Percentiles rank a stretch among this genome's conserved stretches.
Conservation (phyloP, 164 flowering plant species). For the Saururus chinensis region DNA sequence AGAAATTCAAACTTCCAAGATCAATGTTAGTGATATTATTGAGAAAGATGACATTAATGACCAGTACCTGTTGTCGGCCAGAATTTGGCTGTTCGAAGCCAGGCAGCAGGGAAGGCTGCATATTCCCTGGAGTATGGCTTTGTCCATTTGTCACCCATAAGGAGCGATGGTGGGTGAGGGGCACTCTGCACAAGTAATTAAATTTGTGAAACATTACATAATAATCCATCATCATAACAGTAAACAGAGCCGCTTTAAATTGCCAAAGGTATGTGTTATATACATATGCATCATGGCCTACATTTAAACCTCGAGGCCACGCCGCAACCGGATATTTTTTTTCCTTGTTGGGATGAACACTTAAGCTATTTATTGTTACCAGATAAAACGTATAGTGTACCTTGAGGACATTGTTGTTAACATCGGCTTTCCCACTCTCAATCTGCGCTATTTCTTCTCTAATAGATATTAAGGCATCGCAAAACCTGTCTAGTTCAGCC, state of each 20-base stretch:
- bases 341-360: background rate
- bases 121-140: slow-evolving; percentile 89
- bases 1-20: background rate
- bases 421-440: slow-evolving; percentile 83
- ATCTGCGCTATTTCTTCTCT: slow-evolving; percentile 85
- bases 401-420: slow-evolving; percentile 87
- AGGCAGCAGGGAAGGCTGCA: slow-evolving; percentile 92
- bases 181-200: slow-evolving; percentile 53
- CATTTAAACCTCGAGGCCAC: no score
- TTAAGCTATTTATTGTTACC: no score
- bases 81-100: slow-evolving; percentile 84
- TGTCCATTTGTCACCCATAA: slow-evolving; percentile 88
- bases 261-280: background rate
- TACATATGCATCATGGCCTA: no score
- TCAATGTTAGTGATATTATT: background rate
- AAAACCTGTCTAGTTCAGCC: slow-evolving; percentile 96
- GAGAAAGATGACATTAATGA: background rate
- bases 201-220: slow-evolving; percentile 3
- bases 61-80: slow-evolving; percentile 90
- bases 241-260: background rate
- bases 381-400: slow-evolving; percentile 23
- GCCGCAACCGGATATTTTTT: no score
- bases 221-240: background rate
- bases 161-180: slow-evolving; percentile 90
- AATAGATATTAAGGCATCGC: slow-evolving; percentile 92